These are phyloP conservation scores for Globisporangium heterothallicum DNA, from an alignment of 352 stramenopile species.

Conservation along the genomic window DNA sequence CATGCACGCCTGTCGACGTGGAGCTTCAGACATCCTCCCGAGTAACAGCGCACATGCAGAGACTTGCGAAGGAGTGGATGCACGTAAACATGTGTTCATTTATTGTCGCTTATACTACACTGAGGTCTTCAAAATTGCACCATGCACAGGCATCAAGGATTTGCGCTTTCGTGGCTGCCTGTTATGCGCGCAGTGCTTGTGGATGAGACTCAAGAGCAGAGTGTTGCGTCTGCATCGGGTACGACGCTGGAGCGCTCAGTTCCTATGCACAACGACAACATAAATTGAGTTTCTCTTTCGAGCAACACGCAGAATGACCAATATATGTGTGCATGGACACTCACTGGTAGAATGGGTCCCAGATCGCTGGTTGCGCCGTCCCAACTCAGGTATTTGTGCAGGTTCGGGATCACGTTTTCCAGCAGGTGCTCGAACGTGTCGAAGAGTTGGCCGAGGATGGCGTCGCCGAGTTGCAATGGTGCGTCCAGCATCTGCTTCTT, in stretches of 20 bases:
- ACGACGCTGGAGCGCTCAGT: neutral
- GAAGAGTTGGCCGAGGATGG: neutral
- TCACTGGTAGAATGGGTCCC: conserved; percentile 24
- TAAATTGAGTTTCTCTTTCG: neutral
- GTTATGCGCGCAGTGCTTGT: neutral
- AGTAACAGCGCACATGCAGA: too few species aligned
- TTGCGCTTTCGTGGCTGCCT: too few species aligned
- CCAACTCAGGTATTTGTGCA: conserved; percentile 47
- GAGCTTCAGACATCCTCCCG: too few species aligned
- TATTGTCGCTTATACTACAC: neutral
- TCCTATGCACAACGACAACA: neutral
- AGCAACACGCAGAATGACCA: neutral
- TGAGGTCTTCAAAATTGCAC: too few species aligned
- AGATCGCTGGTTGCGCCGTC: conserved; percentile 25
- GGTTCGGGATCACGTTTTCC: conserved; percentile 36
- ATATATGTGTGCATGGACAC: neutral
- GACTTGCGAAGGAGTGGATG: too few species aligned
- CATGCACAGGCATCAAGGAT: neutral
- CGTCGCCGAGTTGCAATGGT: neutral
- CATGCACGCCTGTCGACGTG: too few species aligned
- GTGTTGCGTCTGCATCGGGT: neutral
- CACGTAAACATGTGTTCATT: neutral
- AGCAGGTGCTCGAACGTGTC: neutral
- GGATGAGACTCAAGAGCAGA: neutral
- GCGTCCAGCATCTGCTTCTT: neutral